phyloP scores from a whole-genome alignment of 2,329 filamentous ascomycete genomes.

The Aotearoamyces nothofagi region DNA sequence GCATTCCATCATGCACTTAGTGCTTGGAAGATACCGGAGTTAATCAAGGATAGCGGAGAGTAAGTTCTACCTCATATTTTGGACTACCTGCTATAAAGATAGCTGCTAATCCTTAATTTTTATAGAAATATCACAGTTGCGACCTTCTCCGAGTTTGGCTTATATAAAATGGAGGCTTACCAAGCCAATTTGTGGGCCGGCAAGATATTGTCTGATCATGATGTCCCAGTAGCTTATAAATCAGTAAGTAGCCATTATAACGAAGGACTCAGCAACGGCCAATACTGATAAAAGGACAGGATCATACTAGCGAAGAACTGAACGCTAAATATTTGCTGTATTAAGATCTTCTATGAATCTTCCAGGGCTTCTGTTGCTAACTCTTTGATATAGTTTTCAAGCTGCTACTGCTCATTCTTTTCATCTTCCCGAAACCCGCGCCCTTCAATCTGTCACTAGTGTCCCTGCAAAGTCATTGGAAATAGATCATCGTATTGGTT shows the following conservation, averaged over 20 bases:
- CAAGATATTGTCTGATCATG: conserved; percentile 24
- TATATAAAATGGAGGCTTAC: conserved; percentile 28
- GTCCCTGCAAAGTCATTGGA: conserved; percentile 28
- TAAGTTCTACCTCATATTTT: conserved; percentile 16
- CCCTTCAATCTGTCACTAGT: conserved; percentile 28
- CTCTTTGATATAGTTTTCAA: conserved; percentile 19
- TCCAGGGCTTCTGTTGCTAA: not conserved
- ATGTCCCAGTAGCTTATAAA: conserved; percentile 27
- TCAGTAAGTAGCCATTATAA: conserved; percentile 18
- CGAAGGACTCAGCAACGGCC: not conserved
- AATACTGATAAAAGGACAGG: conserved; percentile 8
- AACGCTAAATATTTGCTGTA: conserved; percentile 27
- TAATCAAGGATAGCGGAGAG: conserved; percentile 24
- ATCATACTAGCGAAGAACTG: conserved; percentile 20
- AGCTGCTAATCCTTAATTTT: not conserved
- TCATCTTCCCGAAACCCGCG: conserved; percentile 23
- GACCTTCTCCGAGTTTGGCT: conserved; percentile 26
- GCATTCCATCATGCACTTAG: conserved; percentile 26
- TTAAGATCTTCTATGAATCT: conserved; percentile 1
- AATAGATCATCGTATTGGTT: conserved; percentile 28
- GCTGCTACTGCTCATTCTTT: conserved; percentile 27
- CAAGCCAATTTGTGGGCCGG: conserved; percentile 24
- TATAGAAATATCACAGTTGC: conserved; percentile 25
- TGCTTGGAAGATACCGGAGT: conserved; percentile 25
- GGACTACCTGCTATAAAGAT: not conserved